These are phyloP conservation scores for Limnomonas spitsbergensis DNA, from an alignment of 139 green algal genomes.

Conservation along the genomic window DNA sequence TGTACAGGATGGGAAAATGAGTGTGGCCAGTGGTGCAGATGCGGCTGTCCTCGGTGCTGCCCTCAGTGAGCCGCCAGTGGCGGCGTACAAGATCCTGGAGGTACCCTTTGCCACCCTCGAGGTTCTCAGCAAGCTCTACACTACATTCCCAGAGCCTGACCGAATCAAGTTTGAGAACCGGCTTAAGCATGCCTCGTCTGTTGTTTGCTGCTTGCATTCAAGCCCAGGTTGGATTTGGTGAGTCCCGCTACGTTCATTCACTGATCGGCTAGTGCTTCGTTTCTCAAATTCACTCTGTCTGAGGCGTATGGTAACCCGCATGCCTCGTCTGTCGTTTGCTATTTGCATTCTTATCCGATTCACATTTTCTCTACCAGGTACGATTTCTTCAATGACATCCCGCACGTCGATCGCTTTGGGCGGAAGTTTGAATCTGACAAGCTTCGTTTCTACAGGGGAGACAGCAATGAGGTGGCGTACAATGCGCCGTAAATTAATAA, in stretches of 20 bases:
- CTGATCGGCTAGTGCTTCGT: too few species aligned
- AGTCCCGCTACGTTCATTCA: too few species aligned
- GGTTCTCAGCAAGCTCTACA: neutral
- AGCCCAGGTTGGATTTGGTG: constrained; percentile 37
- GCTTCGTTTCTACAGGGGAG: constrained; percentile 12
- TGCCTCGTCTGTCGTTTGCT: too few species aligned
- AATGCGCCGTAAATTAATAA: too few species aligned
- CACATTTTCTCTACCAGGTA: constrained; percentile 42
- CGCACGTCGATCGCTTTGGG: constrained; percentile 48
- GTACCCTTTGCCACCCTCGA: neutral
- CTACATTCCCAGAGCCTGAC: neutral
- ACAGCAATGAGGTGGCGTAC: neutral
- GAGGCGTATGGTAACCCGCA: too few species aligned
- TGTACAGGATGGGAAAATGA: neutral
- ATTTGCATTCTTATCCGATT: neutral
- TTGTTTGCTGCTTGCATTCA: constrained; percentile 78
- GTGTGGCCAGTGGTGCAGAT: neutral
- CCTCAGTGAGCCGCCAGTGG: neutral
- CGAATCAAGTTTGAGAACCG: constrained; percentile 49
- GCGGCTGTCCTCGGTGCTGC: neutral
- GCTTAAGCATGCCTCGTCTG: constrained; percentile 49
- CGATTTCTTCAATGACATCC: constrained; percentile 62
- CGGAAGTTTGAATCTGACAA: constrained; percentile 21
- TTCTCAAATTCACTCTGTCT: too few species aligned
- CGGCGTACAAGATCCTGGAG: neutral